A percentile compares a stretch with the other conserved stretches of the same genome.
phyloP scores from a whole-genome alignment of 139 green algal species.

The Chlamydomonas sp. region DNA sequence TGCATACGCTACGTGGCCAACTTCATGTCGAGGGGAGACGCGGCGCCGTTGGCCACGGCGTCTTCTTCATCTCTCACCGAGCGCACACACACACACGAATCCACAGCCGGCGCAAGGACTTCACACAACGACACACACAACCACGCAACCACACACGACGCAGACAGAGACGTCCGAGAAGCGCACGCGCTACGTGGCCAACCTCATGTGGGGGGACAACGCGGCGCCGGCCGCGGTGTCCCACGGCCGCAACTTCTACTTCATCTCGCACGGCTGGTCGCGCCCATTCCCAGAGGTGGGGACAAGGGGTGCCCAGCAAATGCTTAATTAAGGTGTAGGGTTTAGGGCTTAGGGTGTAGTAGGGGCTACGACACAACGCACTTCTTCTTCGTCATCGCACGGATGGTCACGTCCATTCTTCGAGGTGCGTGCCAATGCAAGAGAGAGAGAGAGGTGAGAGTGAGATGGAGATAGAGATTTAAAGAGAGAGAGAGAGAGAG shows the following conservation, averaged over 20 bases:
- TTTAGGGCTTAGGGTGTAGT: no score
- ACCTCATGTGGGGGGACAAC: neutral
- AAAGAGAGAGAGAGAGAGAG: no score
- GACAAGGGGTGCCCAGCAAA: neutral
- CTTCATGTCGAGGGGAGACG: neutral
- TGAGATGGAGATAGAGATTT: no score
- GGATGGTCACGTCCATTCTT: no score
- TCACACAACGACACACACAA: no score
- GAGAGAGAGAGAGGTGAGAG: no score
- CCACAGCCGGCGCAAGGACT: no score
- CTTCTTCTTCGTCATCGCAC: neutral
- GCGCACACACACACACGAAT: no score
- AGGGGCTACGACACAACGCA: no score
- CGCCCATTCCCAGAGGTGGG: neutral
- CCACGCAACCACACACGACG: neutral
- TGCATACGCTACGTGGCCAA: neutral
- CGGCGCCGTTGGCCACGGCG: neutral
- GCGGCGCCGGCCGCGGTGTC: neutral
- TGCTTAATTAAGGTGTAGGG: neutral
- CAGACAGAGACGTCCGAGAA: neutral
- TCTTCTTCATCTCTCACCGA: neutral
- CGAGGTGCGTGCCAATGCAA: no score
- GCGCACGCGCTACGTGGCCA: neutral
- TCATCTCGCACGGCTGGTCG: neutral
- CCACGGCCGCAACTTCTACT: neutral